These are phyloP conservation scores for Lichenothelia convexa DNA, from an alignment of 495 filamentous ascomycete species.

Conservation along the genomic window DNA sequence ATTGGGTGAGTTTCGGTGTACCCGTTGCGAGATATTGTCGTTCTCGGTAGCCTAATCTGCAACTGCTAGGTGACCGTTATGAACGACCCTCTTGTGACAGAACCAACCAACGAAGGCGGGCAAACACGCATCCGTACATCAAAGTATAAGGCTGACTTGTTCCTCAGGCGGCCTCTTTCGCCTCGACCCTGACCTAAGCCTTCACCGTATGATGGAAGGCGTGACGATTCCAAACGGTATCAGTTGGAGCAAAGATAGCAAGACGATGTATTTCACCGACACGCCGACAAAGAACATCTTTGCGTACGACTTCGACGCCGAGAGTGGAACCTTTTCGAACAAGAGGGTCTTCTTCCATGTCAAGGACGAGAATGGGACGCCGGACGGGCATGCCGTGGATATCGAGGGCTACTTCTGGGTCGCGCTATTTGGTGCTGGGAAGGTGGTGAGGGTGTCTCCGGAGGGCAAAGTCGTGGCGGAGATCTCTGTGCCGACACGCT, in stretches of 20 bases:
- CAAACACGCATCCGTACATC: slow-evolving; percentile 28
- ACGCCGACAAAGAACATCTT: slow-evolving; percentile 53
- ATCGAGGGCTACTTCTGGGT: slow-evolving; percentile 24
- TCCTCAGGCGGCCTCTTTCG: slow-evolving; percentile 38
- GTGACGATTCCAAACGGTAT: slow-evolving; percentile 80
- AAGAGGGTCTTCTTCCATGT: slow-evolving; percentile 46
- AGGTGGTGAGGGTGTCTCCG: slow-evolving; percentile 18
- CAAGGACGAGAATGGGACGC: slow-evolving; percentile 19
- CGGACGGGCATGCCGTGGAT: slow-evolving; percentile 29
- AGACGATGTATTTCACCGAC: slow-evolving; percentile 65
- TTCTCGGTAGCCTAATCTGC: no score
- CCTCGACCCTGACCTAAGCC: slow-evolving; percentile 39
- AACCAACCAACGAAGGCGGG: slow-evolving; percentile 20
- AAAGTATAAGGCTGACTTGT: slow-evolving; percentile 6
- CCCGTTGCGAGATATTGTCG: no score
- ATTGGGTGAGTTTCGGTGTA: slow-evolving; percentile 86
- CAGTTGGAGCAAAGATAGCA: slow-evolving; percentile 45
- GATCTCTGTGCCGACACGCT: slow-evolving; percentile 19
- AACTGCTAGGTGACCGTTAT: no score
- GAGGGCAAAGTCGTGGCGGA: slow-evolving; percentile 21
- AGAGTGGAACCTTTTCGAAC: slow-evolving; percentile 44
- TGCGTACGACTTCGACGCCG: slow-evolving; percentile 53
- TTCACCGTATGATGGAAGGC: slow-evolving; percentile 39
- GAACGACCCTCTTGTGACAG: slow-evolving; percentile 38
- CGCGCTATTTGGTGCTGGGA: slow-evolving; percentile 18